Evolutionary conservation across 2,329 filamentous ascomycete species (phyloP), one percentile per base, ranked within the genome.

Genomic region (Coccinonectria pachysandricola): DNA sequence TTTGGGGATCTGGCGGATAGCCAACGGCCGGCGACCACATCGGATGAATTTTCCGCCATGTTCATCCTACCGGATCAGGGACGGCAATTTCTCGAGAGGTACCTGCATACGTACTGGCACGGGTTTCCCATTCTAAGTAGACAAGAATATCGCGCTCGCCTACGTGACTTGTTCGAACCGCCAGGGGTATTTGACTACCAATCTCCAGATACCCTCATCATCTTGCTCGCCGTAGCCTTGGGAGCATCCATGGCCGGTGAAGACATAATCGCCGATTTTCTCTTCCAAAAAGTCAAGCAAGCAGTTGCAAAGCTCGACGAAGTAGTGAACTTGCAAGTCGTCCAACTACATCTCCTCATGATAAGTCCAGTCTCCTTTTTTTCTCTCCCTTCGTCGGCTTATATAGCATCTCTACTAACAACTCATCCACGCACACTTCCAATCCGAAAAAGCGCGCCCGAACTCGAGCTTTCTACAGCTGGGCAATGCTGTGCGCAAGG

Each of bases 271-370:
- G 57, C 54, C 0, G 55, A 62, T 15, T 47, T 60, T 12, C 30
- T 63, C 14, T 59, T 57, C 12, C 53, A 61, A 15, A 57, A 54
- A n/a, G 57, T 57, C 4, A 62, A 59, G 35, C 48, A 51, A 15
- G 53, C 53, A 0, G 41, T 49, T 8, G 39, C 39, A 5, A 43
- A 49, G 5, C 45, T 57, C 23, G 59, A 63, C 23, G 59, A 63
- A 14, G 52, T 60, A 10, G 59, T 63, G 3, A 63, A 63, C 21
- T 36, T 60, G 9, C 56, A 62, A 26, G 53, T 53, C 1, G 47
- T 63, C 4, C 60, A 63, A 30, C 48, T 61, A 6, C 49, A 57
- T 1, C 36, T 61, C 9, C 42, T 62, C 15, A 60, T 63, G 56
- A 62, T 62, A 57, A 59, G 59, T 36, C 17, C 21, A 3, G 13